Evolutionary conservation across 345 rosid genomes (phyloP), one percentile per base, ranked within the genome.

Genomic region (Cardiospermum halicacabum): DNA sequence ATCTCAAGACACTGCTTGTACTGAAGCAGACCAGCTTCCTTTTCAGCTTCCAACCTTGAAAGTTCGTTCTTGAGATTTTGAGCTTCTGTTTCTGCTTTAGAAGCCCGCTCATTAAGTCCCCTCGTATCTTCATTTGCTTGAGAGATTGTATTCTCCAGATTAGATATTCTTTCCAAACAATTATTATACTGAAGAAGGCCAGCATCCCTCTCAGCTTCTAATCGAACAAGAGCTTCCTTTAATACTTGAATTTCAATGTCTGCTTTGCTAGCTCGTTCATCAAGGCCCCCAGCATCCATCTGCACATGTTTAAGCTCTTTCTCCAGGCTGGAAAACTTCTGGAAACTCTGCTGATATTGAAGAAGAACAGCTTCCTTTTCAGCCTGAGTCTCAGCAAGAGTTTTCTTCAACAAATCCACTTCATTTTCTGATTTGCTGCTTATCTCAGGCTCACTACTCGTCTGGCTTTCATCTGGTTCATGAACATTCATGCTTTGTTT

Each of bases 171-270:
- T 62, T 88, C 81, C 81, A 84, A 53, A 58, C 87, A 81, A 65
- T 79, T 82, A 72, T 87, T 84, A 71, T 78, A 86, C 59, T 73
- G 85, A 76, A 80, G 81, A 82, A 84, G 81, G 43, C 72, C 76
- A 28, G 80, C 84, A 74, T 95, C 96, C 53, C 81, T 84, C 80
- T 89, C 96, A n/a, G 81, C 73, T 77, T 89, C 87, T 64, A 85
- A 69, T 65, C 82, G 81, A 25, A 73, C 65, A 19, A 89, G 85
- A 53, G 87, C 62, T 73, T 87, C 93, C 72, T 87, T 80, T 73
- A 91, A 77, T 72, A 81, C 71, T 74, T 78, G 80, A 49, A 80
- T 81, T 76, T 94, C 96, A 42, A 80, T 81, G 73, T 89, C 96
- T 32, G 88, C 89, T 80, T 78, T 87, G 78, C 84, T 78, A 53